These are phyloP conservation scores for Breviolum minutum DNA, from an alignment of 73 alveolate genomes.

Conservation along the genomic window DNA sequence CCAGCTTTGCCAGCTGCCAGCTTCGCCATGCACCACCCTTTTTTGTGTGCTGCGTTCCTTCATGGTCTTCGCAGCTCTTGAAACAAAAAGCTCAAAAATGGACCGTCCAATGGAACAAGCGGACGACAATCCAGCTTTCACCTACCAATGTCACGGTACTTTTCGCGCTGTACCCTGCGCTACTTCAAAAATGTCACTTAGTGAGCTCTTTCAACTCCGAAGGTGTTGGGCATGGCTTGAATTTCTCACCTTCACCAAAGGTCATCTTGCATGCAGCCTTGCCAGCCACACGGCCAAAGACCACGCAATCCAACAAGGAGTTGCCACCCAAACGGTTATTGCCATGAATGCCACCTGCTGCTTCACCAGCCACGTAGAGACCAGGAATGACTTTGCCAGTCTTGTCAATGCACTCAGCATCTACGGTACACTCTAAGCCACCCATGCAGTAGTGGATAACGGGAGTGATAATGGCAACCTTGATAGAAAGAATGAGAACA, in stretches of 20 bases:
- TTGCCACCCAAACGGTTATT: constrained; percentile 97
- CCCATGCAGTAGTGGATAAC: constrained; percentile 95
- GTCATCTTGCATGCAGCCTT: constrained; percentile 86
- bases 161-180: neutral
- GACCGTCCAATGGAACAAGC: too few relatives aligned
- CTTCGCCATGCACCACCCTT: neutral
- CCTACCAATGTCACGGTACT: too few relatives aligned
- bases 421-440: constrained; percentile 81
- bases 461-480: constrained; percentile 55
- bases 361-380: constrained; percentile 96
- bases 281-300: constrained; percentile 97
- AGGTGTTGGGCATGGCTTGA: constrained; percentile 77
- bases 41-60: neutral
- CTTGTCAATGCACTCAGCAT: constrained; percentile 78
- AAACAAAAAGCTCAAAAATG: neutral
- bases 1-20: too few relatives aligned
- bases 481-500: too few relatives aligned
- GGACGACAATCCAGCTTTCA: too few relatives aligned
- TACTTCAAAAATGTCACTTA: constrained; percentile 9
- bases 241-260: constrained; percentile 29
- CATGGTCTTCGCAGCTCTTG: neutral
- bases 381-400: constrained; percentile 82
- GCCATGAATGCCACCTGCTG: constrained; percentile 97
- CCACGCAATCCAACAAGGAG: constrained; percentile 97
- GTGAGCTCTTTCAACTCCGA: constrained; percentile 33